Percentiles rank a stretch among this genome's conserved stretches.
Conservation (phyloP, 2,329 filamentous ascomycete species). For the Penicillium janthinellum region DNA sequence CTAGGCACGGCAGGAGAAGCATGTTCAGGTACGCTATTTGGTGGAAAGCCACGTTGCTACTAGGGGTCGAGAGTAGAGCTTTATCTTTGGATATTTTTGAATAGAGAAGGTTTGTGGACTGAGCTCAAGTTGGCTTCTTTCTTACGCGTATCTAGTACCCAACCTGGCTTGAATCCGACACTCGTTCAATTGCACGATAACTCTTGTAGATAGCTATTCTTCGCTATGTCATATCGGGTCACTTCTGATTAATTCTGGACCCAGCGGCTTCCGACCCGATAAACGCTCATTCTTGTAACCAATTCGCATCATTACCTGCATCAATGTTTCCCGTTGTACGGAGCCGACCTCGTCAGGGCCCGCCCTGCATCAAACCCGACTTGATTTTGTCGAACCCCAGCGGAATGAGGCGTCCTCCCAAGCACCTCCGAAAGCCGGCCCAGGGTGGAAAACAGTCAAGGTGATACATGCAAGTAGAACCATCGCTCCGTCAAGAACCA, state of each 20-base stretch:
- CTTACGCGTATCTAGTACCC: not conserved
- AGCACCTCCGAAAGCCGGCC: slow-evolving; percentile 6
- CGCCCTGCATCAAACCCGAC: not conserved
- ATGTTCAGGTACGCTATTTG: not conserved
- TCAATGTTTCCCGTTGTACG: not conserved
- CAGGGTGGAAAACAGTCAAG: slow-evolving; percentile 13
- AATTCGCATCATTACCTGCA: not conserved
- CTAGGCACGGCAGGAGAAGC: not conserved
- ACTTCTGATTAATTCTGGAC: not conserved
- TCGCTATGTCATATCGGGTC: not conserved
- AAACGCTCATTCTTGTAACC: not conserved
- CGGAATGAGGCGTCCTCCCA: slow-evolving; percentile 6
- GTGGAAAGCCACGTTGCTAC: not conserved
- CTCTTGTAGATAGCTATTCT: not conserved
- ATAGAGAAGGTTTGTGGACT: not conserved
- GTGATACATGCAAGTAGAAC: slow-evolving; percentile 34
- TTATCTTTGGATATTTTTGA: not conserved
- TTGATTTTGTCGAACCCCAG: not conserved
- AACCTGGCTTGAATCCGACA: not conserved
- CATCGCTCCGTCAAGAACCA: slow-evolving; percentile 56
- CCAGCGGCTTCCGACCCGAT: not conserved
- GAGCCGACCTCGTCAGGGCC: not conserved
- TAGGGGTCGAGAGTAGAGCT: not conserved
- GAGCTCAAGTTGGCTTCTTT: not conserved
- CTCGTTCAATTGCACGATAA: not conserved